Base-by-base conservation (phyloP, 345 rosid species). In the Zanthoxylum bungeanum region DNA sequence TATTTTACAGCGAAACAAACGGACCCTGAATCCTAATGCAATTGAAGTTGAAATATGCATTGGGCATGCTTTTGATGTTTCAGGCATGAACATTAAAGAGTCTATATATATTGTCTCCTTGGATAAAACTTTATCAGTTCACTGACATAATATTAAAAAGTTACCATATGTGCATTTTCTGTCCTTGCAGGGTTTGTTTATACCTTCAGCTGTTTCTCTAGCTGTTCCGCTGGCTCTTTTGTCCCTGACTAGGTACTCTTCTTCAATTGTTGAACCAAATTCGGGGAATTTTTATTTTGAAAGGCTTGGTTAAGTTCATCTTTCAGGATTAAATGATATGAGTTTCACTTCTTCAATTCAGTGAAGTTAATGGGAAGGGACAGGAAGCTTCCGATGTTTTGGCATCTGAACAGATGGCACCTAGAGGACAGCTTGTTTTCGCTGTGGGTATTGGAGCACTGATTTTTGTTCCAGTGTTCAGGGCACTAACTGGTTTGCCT, bases 351-450 rank as follows among this genome's bases (percentile, higher is more conserved):
- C 49, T 63, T 55, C 75, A 57, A 34, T 75, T 34, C 92, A 91
- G 98, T 70, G 98, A 93, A 85, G 97, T 86, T 44, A 91, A 88
- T 55, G 96, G 90, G 60, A 91, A 88, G 74, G 94, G 88, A 77
- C 92, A 83, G 63, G 89, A 85, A 59, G 30, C 86, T 42, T 57
- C 82, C 58, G 71, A 83, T 83, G 82, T 89, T 63, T 68, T 93
- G 90, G 86, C 97, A 47, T 77, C 94, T 64, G 98, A 93, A 74
- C 88, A 89, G 73, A 87, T 93, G 88, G 98, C 97, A 80, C 97
- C 98, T 50, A 84, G 97, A 77, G 98, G 97, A 66, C 75, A 82
- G 79, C 91, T 93, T 65, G 98, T 93, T 57, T 88, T 93, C 68
- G 67, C 87, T 46, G 93, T 90, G 70, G 98, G 96, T 62, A 39